Conservation (phyloP, 2,329 filamentous ascomycete species). For the Aspergillus sp. region DNA sequence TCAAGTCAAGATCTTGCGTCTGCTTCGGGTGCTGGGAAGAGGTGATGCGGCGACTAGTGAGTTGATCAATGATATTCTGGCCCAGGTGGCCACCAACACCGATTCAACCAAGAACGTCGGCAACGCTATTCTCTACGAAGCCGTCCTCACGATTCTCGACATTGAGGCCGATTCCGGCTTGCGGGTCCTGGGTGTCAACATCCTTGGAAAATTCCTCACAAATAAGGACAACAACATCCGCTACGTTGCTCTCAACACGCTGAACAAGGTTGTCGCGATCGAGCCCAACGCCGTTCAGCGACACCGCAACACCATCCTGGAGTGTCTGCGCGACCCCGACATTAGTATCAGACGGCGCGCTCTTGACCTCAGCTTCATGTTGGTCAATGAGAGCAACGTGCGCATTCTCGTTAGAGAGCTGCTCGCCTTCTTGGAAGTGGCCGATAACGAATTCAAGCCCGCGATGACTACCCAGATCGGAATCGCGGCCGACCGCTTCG, state of each 20-base stretch:
- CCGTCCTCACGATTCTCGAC: constrained; percentile 93
- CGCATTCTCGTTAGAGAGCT: constrained; percentile 90
- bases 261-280: constrained; percentile 97
- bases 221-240: constrained; percentile 99
- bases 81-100: constrained; percentile 96
- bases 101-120: constrained; percentile 98
- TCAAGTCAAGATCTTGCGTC: constrained; percentile 89
- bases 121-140: constrained; percentile 96
- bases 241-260: constrained; percentile 94
- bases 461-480: constrained; percentile 98
- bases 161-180: constrained; percentile 97
- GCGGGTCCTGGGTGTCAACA: constrained; percentile 93
- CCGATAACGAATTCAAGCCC: constrained; percentile 97
- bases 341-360: constrained; percentile 95
- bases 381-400: constrained; percentile 97
- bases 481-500: constrained; percentile 91
- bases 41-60: constrained; percentile 88
- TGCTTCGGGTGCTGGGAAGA: constrained; percentile 81
- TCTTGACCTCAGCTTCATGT: constrained; percentile 94
- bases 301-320: constrained; percentile 94
- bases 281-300: constrained; percentile 97
- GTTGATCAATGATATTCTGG: constrained; percentile 97
- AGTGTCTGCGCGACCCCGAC: constrained; percentile 93
- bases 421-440: constrained; percentile 91
- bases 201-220: constrained; percentile 95